Percentiles rank a stretch among this genome's conserved stretches.
These are phyloP conservation scores for Ploettnerulaceae sp. DNA, from an alignment of 2,329 filamentous ascomycete genomes.

Conservation along the genomic window DNA sequence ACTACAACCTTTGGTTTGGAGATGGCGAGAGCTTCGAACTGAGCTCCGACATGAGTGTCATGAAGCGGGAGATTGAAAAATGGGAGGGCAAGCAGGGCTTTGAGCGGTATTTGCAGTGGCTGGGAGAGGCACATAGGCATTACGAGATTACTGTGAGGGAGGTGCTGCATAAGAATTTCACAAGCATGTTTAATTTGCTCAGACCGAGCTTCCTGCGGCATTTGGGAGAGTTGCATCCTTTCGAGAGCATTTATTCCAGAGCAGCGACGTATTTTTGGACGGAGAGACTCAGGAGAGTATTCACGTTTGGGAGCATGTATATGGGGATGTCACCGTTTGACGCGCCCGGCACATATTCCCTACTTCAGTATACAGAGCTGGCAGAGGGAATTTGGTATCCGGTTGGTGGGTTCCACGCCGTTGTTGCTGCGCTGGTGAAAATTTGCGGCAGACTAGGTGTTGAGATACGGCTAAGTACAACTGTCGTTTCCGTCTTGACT, in stretches of 20 bases:
- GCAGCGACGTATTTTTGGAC: conserved; percentile 65
- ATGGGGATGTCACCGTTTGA: conserved; percentile 78
- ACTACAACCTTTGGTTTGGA: conserved; percentile 70
- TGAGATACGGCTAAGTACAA: conserved; percentile 54
- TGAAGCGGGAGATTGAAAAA: conserved; percentile 68
- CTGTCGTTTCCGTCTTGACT: conserved; percentile 52
- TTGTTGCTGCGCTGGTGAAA: conserved; percentile 58
- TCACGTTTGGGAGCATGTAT: conserved; percentile 78
- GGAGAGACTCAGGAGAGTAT: conserved; percentile 63
- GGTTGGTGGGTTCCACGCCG: conserved; percentile 62
- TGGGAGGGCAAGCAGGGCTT: conserved; percentile 70
- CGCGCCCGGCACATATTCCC: conserved; percentile 67
- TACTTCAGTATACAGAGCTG: conserved; percentile 71
- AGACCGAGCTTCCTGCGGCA: conserved; percentile 54
- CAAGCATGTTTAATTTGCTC: conserved; percentile 51
- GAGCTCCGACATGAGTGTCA: conserved; percentile 62
- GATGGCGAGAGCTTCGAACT: conserved; percentile 61
- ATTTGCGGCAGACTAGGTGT: conserved; percentile 59
- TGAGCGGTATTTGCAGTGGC: conserved; percentile 60
- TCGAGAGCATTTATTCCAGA: conserved; percentile 64
- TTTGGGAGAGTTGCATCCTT: conserved; percentile 59
- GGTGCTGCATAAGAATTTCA: conserved; percentile 65
- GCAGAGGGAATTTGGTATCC: conserved; percentile 76
- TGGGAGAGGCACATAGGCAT: conserved; percentile 63
- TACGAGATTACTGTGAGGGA: conserved; percentile 64